Evolutionary conservation across 2,329 filamentous ascomycete genomes (phyloP), one percentile per base, ranked within the genome.

Genomic region (Didymella pinodella): DNA sequence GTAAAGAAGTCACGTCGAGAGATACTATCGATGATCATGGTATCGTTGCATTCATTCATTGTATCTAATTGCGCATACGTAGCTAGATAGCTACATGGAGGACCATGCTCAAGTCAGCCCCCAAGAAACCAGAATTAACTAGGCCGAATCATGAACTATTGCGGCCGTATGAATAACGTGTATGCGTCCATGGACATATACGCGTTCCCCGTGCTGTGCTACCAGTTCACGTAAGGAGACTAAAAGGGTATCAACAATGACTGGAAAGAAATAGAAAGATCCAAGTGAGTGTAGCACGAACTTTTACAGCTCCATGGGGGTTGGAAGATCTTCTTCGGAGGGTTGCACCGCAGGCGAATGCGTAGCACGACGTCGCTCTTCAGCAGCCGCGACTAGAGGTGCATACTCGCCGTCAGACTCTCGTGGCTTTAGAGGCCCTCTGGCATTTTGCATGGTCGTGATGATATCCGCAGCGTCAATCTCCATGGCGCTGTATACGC

Each of bases 391-490:
- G 10, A 77, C 64, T 22, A 77, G 50, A 18, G 65, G 62, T n/a
- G 62, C 65, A 46, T 73, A 66, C n/a, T 64, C 59, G 7, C 73
- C 74, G 57, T 77, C 74, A 4, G 71, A 70, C 10, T 57, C 49
- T 12, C 73, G 72, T n/a, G 68, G 65, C 50, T 65, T 61, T 6
- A 75, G 56, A 12, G 73, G 69, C 2, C 61, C 61, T 51, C 68
- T 66, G 38, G 65, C 71, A 26, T 73, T 72, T 50, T 73, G 71
- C 25, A 77, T 64, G 4, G 74, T 76, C 22, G 74, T 73, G 28
- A 77, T 74, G 40, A 77, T 73, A 41, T 73, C 70, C 31, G 74
- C 74, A 12, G 73, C 73, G 38, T 77, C 75, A 10, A 77, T 65
- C 57, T 77, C 75, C 59, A 77, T 68, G 3, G 73, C 74, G 47